Conservation (phyloP, 192 early-diverging fungal species). For the Entomortierella parvispora region DNA sequence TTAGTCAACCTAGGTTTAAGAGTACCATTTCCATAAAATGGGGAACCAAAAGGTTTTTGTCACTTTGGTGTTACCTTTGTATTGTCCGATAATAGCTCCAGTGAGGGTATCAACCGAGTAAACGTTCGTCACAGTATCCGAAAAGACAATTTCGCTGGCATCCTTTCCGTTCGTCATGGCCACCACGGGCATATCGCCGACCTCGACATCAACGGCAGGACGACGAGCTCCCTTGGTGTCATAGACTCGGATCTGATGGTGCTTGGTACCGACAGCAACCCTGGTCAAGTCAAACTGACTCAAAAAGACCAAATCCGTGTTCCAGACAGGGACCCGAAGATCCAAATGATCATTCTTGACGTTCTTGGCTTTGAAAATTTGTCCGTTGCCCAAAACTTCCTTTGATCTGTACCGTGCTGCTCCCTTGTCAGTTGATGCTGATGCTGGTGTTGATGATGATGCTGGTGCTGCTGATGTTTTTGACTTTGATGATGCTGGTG, state of each 20-base stretch:
- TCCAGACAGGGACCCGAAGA: conserved; percentile 88
- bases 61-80: conserved; percentile 61
- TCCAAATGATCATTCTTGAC: conserved; percentile 83
- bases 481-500: conserved; percentile 7
- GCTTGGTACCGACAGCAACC: conserved; percentile 75
- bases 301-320: conserved; percentile 84
- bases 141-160: conserved; percentile 70
- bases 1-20: background rate
- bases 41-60: background rate
- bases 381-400: conserved; percentile 84
- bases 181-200: conserved; percentile 78
- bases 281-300: conserved; percentile 60
- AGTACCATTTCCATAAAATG: background rate
- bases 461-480: conserved; percentile 1
- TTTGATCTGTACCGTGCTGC: conserved; percentile 70
- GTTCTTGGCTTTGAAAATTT: conserved; percentile 87
- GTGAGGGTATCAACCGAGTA: conserved; percentile 69
- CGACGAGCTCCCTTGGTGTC: conserved; percentile 74
- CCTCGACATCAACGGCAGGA: conserved; percentile 73
- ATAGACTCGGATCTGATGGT: conserved; percentile 88
- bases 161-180: conserved; percentile 56
- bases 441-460: conserved; percentile 23
- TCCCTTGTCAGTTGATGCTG: conserved; percentile 21
- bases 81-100: conserved; percentile 65
- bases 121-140: conserved; percentile 70